Conservation (phyloP, 305 asterid species). For the Fraxinus sp. region DNA sequence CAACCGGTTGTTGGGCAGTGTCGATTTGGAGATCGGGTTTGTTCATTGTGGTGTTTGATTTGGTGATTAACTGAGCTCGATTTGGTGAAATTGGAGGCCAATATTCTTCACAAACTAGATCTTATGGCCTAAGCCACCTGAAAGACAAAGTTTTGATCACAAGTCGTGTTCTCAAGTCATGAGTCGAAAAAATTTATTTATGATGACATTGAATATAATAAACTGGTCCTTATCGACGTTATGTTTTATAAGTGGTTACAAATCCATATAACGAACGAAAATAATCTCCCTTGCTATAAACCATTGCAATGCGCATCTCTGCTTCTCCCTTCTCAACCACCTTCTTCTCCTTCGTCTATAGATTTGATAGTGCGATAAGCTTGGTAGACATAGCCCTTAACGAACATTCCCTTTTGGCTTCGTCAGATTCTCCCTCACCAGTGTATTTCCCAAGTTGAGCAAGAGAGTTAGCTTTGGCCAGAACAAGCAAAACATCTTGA, state of each 20-base stretch:
- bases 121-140: no score
- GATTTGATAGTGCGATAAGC: slow-evolving; percentile 17
- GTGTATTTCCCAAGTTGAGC: background rate
- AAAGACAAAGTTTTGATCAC: no score
- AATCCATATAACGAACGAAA: background rate
- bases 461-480: slow-evolving; percentile 31
- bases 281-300: background rate
- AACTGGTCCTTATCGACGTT: slow-evolving; percentile 24
- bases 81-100: no score
- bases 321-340: background rate
- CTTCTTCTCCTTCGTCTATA: slow-evolving; percentile 12
- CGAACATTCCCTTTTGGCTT: slow-evolving; percentile 56
- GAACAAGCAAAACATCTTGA: slow-evolving; percentile 37
- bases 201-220: slow-evolving; percentile 1
- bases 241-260: slow-evolving; percentile 20
- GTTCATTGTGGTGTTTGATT: no score
- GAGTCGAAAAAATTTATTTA: background rate
- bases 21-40: no score
- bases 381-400: slow-evolving; percentile 47
- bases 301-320: background rate
- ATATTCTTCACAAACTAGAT: no score
- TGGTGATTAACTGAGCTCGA: no score
- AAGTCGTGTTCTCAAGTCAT: background rate
- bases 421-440: slow-evolving; percentile 50
- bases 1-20: no score